Base-by-base conservation (phyloP, 257 asterid genomes). In the Ajuga chamaepitys region DNA sequence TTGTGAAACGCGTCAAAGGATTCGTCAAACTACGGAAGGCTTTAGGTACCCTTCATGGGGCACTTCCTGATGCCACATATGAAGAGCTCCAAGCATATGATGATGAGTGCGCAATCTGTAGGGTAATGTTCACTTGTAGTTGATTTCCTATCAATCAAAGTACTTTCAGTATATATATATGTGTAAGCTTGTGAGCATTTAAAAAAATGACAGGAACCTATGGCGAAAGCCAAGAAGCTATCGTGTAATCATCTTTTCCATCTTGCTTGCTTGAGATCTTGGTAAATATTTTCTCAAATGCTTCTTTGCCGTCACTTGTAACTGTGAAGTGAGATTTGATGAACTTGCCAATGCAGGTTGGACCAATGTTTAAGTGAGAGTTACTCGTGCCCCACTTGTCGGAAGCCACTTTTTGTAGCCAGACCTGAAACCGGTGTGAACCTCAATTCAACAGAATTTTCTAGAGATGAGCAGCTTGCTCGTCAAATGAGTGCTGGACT, bases 141-240 rank as follows among this genome's bases (percentile, higher is more conserved):
- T 48, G 25, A 47, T 70, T 55, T 20, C 35, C 22, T 47, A n/a
- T 62, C 48, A 21, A 41, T 12, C 47, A 54, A 58, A 63, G 62
- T 66, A 53, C 69, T 64, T 59, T 70, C 71, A 38, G 45, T 67
- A 13, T 72, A 54, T 72, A 55, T 46, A 56, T 67, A 13, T 72
- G 51, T 72, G 51, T 46, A 56, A 76, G 59, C 65, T 30, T 73
- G 64, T 82, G 63, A 61, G 53, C 59, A 62, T 68, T 25, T 26
- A 22, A 50, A 35, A n/a, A 60, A 63, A 26, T 63, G 55, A 58
- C 86, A 91, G 98, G 98, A 91, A 80, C 96, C 96, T 25, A 91
- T 91, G 98, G 95, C 98, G 0, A 91, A 86, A 72, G 98, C 98
- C 10, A 91, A 91, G 93, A 88, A 80, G 82, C 87, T 91, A 47